phyloP scores from a whole-genome alignment of 176 grass and related monocot species.

The Aegilops longissima region DNA sequence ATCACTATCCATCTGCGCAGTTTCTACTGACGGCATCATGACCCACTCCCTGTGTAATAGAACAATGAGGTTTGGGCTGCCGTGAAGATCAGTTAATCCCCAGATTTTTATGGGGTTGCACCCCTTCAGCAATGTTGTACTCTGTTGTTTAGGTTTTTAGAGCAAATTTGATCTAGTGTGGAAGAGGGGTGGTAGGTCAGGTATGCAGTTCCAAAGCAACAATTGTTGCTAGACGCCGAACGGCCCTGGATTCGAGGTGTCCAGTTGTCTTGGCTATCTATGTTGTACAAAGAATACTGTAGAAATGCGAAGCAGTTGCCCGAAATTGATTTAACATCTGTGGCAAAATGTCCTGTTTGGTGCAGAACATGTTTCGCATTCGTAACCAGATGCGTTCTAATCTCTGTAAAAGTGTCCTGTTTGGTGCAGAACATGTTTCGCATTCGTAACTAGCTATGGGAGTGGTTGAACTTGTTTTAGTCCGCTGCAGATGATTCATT shows the following conservation, averaged over 20 bases:
- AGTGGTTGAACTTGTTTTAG: neutral
- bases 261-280: neutral
- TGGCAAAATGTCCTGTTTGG: neutral
- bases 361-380: neutral
- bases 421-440: neutral
- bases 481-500: too few species aligned
- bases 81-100: constrained; percentile 29
- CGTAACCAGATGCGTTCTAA: neutral
- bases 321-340: constrained; percentile 5
- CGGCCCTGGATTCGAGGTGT: neutral
- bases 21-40: constrained; percentile 47
- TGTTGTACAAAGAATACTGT: constrained; percentile 42
- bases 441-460: neutral
- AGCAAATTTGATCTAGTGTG: neutral
- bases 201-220: constrained; percentile 46
- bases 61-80: neutral
- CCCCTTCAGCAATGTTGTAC: constrained; percentile 41
- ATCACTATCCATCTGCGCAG: constrained; percentile 57
- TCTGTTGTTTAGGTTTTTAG: constrained; percentile 39
- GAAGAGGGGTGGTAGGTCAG: neutral
- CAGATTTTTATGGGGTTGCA: constrained; percentile 32
- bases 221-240: constrained; percentile 55
- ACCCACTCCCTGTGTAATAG: constrained; percentile 41
- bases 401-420: neutral
- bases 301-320: neutral